Evolutionary conservation across 169 alveolate species (phyloP), one percentile per base, ranked within the genome.

Genomic region (Besnoitia besnoiti): DNA sequence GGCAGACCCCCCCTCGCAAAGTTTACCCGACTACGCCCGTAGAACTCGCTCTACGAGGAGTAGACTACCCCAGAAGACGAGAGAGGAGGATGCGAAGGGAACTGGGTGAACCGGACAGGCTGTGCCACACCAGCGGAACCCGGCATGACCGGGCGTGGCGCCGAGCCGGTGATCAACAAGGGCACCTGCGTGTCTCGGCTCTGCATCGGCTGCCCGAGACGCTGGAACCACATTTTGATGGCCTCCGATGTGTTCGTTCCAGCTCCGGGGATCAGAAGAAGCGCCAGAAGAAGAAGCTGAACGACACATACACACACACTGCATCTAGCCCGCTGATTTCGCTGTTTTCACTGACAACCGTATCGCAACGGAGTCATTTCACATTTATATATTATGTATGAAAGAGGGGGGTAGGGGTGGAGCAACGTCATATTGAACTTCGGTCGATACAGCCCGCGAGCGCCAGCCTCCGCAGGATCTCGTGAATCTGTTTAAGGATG

Each of bases 281-380:
- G 49, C 33, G 87, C 50, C 87, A 77, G 37, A 27, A 77, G 59
- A 77, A 77, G 87, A 30, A 77, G 59, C 87, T 77, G 55, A 24
- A 44, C 16, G 40, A 39, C 10, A 35, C 40, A 4, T 55, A 77
- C 87, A 77, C 59, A 35, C 19, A 77, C 80, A 67, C n/a, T n/a
- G n/a, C n/a, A n/a, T 55, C 39, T n/a, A 35, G 80, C 39, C 21
- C 80, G 12, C 14, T 14, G 2, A 0, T 30, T 1, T n/a, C 40
- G 44, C 7, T 35, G 47, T 7, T 16, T 67, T 61, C 30, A 19
- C 10, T 10, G 19, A 19, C 30, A 50, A 14, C 30, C 10, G 62
- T 19, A 50, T 14, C 10, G 62, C 62, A 14, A 19, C 62, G 10
- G 62, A 50, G 19, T 14, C 19, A 19, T 50, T 50, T 19, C 10